Conservation (phyloP, 2,329 filamentous ascomycete species). For the Fusarium sterilihyphosum region DNA sequence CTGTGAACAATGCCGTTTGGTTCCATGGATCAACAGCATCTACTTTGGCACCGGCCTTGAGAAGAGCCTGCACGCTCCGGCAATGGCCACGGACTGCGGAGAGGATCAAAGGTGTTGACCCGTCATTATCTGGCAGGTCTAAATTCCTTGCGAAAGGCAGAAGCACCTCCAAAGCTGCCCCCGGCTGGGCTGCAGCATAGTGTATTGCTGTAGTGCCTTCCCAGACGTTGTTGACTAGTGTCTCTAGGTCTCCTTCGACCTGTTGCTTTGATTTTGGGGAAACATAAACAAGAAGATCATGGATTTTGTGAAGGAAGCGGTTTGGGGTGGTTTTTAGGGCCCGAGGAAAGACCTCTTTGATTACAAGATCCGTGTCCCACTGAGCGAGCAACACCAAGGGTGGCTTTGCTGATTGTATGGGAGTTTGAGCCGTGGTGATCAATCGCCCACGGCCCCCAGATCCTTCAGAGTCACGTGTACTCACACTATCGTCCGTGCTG, state of each 20-base stretch:
- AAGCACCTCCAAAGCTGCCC: constrained; percentile 21
- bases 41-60: constrained; percentile 28
- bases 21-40: constrained; percentile 19
- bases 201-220: constrained; percentile 31
- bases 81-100: constrained; percentile 18
- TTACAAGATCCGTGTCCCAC: constrained; percentile 25
- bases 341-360: constrained; percentile 21
- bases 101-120: constrained; percentile 26
- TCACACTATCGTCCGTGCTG: background rate
- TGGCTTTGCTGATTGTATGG: constrained; percentile 8
- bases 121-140: constrained; percentile 20
- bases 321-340: background rate
- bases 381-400: constrained; percentile 27
- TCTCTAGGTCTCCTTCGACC: constrained; percentile 3
- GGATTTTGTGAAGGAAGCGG: background rate
- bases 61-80: constrained; percentile 12
- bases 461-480: background rate
- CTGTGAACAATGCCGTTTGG: constrained; percentile 29
- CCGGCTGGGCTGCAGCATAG: constrained; percentile 26
- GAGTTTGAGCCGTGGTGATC: too few relatives aligned
- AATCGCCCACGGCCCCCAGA: background rate
- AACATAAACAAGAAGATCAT: constrained; percentile 1
- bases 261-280: background rate
- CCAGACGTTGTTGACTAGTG: constrained; percentile 26
- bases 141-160: constrained; percentile 27